These are phyloP conservation scores for Penicillium carneum DNA, from an alignment of 2,329 filamentous ascomycete genomes.

Conservation along the genomic window DNA sequence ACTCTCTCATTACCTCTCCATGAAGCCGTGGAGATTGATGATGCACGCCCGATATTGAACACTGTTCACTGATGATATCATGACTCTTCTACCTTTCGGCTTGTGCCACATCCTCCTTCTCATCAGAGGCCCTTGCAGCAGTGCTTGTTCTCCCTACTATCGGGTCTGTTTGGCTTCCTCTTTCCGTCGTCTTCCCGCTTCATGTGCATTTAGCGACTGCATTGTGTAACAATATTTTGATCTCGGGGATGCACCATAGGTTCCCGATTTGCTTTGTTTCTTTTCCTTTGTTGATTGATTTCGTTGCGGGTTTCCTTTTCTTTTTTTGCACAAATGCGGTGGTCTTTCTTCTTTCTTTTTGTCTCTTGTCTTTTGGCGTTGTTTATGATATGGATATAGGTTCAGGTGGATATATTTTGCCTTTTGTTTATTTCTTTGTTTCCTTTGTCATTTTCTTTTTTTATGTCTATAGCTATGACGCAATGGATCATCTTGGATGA, in stretches of 20 bases:
- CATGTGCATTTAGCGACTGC: slow-evolving; percentile 42
- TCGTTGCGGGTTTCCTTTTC: slow-evolving; percentile 16
- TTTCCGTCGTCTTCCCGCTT: slow-evolving; percentile 26
- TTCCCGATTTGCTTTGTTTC: slow-evolving; percentile 12
- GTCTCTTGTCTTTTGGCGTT: slow-evolving; percentile 22
- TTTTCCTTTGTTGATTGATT: slow-evolving; percentile 23
- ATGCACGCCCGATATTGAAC: slow-evolving; percentile 7
- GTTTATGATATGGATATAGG: slow-evolving; percentile 30
- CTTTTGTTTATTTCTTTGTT: slow-evolving; percentile 20
- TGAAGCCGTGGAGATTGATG: slow-evolving; percentile 25
- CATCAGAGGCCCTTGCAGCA: slow-evolving; percentile 13
- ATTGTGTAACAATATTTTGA: slow-evolving; percentile 38
- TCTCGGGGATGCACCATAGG: slow-evolving; percentile 16
- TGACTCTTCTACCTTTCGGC: slow-evolving; percentile 13
- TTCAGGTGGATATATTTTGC: slow-evolving; percentile 19
- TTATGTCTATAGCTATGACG: slow-evolving; percentile 35
- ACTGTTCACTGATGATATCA: slow-evolving; percentile 25
- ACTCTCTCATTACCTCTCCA: slow-evolving; percentile 40
- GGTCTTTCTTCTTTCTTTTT: slow-evolving; percentile 17
- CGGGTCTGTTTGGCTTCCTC: slow-evolving; percentile 13
- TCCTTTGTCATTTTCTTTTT: slow-evolving; percentile 31
- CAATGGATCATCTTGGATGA: slow-evolving; percentile 18
- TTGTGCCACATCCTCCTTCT: background rate
- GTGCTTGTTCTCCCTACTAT: slow-evolving; percentile 15
- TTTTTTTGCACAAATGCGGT: slow-evolving; percentile 25